These are phyloP conservation scores for Penicillium sumatraense DNA, from an alignment of 2,329 filamentous ascomycete species.

Conservation along the genomic window DNA sequence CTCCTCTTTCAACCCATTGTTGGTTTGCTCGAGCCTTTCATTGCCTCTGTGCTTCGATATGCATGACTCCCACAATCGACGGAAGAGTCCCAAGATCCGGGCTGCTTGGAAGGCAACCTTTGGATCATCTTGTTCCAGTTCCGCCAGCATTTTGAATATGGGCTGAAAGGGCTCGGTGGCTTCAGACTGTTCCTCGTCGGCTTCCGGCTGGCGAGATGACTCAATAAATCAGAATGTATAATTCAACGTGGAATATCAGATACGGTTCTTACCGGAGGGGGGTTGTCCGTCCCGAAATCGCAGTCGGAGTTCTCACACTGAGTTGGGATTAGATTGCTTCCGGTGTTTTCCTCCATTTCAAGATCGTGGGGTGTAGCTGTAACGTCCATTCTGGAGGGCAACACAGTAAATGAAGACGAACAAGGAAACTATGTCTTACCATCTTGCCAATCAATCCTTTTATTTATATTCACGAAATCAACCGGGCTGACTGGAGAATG, in stretches of 20 bases:
- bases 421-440: background rate
- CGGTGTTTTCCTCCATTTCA: background rate
- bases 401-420: background rate
- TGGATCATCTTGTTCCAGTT: conserved; percentile 5
- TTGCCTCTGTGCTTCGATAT: conserved; percentile 2
- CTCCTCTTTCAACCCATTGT: background rate
- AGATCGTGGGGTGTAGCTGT: background rate
- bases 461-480: background rate
- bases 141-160: background rate
- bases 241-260: background rate
- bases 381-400: background rate
- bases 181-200: background rate
- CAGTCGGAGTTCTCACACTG: background rate
- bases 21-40: conserved; percentile 1
- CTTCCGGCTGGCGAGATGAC: background rate
- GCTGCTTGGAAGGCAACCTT: conserved; percentile 9
- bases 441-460: background rate
- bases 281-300: background rate
- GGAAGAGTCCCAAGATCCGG: conserved; percentile 5
- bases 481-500: background rate
- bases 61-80: conserved; percentile 10
- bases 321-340: background rate
- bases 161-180: background rate
- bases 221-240: background rate
- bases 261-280: background rate